phyloP scores from a whole-genome alignment of 345 rosid species.

The Syzygium oleosum region DNA sequence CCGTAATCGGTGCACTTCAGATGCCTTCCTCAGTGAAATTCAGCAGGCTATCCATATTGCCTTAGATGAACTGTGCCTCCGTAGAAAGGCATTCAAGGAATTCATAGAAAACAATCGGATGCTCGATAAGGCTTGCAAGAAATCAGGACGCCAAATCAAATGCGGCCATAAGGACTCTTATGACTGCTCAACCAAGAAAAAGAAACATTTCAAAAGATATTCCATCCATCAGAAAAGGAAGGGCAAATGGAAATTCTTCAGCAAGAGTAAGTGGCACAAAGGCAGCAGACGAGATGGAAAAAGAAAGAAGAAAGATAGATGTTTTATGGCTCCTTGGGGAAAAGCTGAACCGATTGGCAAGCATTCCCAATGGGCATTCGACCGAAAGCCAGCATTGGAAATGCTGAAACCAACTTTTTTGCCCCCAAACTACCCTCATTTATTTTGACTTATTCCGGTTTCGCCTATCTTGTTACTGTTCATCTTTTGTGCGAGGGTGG shows the following conservation, averaged over 20 bases:
- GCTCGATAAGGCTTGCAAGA: neutral
- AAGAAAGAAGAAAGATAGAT: neutral
- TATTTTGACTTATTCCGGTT: no score
- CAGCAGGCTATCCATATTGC: no score
- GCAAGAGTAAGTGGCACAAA: fast-evolving
- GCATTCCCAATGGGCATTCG: no score
- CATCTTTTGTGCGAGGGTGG: no score
- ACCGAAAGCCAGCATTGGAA: no score
- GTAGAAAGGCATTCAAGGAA: neutral
- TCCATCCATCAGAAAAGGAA: neutral
- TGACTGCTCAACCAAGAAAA: neutral
- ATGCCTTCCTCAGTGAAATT: neutral
- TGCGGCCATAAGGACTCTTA: neutral
- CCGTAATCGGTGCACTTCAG: fast-evolving
- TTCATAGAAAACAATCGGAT: neutral
- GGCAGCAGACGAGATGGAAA: neutral
- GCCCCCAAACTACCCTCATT: no score
- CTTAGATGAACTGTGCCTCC: neutral
- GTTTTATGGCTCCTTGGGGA: neutral
- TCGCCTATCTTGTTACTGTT: no score
- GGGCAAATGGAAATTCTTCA: neutral
- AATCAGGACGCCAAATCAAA: neutral
- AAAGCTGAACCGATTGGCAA: no score
- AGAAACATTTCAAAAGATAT: neutral
- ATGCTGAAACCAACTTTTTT: no score